phyloP scores from a whole-genome alignment of 2,329 filamentous ascomycete genomes.

The Apiospora aurea region DNA sequence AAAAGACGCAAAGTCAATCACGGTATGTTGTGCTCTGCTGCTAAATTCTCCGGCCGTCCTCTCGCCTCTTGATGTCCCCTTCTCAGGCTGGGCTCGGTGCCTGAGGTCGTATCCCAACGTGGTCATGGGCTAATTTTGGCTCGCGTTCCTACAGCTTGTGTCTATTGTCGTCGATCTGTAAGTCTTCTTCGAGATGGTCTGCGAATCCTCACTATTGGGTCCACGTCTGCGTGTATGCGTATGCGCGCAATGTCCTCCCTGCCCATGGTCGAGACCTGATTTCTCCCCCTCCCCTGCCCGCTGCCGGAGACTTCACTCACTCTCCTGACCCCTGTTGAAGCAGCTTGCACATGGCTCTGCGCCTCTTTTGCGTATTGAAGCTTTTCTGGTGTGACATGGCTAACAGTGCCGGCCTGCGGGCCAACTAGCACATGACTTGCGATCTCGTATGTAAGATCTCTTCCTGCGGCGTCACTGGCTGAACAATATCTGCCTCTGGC shows the following conservation, averaged over 20 bases:
- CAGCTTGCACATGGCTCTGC: slow-evolving; percentile 26
- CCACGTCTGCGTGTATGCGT: slow-evolving; percentile 39
- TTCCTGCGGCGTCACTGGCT: slow-evolving; percentile 41
- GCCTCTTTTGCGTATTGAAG: slow-evolving; percentile 27
- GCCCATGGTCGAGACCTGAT: slow-evolving; percentile 31
- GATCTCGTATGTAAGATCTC: slow-evolving; percentile 74
- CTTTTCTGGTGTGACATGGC: slow-evolving; percentile 43
- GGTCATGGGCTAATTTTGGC: slow-evolving; percentile 45
- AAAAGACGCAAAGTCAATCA: slow-evolving; percentile 91
- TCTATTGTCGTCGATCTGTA: slow-evolving; percentile 90
- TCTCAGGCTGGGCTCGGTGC: slow-evolving; percentile 11
- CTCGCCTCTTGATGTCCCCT: neutral
- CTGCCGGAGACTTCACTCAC: slow-evolving; percentile 32
- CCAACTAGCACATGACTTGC: slow-evolving; percentile 85
- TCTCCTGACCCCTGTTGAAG: slow-evolving; percentile 23
- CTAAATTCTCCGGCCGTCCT: slow-evolving; percentile 32
- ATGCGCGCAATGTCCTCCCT: slow-evolving; percentile 30
- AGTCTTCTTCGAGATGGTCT: slow-evolving; percentile 58
- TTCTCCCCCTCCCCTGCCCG: slow-evolving; percentile 31
- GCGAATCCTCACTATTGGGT: slow-evolving; percentile 40
- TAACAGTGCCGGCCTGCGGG: slow-evolving; percentile 52
- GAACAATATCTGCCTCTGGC: slow-evolving; percentile 34
- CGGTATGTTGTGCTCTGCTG: slow-evolving; percentile 63
- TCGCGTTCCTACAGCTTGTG: slow-evolving; percentile 72
- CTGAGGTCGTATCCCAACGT: slow-evolving; percentile 33